A percentile compares a stretch with the other conserved stretches of the same genome.
phyloP scores from a whole-genome alignment of 148 eudicot species.

The Dianthus caryophyllus region DNA sequence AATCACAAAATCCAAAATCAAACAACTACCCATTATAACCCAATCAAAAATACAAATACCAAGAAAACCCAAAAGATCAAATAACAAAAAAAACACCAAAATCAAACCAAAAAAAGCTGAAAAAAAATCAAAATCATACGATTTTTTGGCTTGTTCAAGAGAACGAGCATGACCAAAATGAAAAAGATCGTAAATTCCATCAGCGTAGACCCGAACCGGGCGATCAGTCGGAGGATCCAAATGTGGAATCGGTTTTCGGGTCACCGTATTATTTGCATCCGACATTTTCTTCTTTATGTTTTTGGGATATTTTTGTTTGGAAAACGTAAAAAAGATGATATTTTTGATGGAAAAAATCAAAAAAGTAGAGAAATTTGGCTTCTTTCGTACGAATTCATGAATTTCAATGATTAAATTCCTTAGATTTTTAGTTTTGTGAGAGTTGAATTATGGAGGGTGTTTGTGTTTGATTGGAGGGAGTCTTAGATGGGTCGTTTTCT shows the following conservation, averaged over 20 bases:
- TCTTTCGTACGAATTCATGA: background rate
- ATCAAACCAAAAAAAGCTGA: background rate
- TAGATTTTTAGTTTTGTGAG: background rate
- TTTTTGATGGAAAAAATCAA: background rate
- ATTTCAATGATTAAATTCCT: background rate
- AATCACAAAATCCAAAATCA: background rate
- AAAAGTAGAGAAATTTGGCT: too few species aligned
- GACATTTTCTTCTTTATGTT: conserved; percentile 9
- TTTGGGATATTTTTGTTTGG: background rate
- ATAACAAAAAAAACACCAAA: background rate
- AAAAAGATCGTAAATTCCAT: conserved; percentile 89
- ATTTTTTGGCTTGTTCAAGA: conserved; percentile 81
- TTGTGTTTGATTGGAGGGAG: background rate
- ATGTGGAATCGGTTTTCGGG: background rate
- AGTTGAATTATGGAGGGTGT: background rate
- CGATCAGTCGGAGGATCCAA: conserved; percentile 50
- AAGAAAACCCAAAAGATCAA: conserved; percentile 6
- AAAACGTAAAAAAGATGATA: too few species aligned
- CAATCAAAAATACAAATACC: background rate
- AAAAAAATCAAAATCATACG: conserved; percentile 26
- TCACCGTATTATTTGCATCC: background rate
- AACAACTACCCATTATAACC: background rate
- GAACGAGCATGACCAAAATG: conserved; percentile 90
- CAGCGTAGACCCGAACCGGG: conserved; percentile 80
- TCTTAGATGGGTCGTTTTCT: background rate